These are phyloP conservation scores for Leccinum disarticulatum DNA, from an alignment of 768 basidiomycete species.

Conservation along the genomic window DNA sequence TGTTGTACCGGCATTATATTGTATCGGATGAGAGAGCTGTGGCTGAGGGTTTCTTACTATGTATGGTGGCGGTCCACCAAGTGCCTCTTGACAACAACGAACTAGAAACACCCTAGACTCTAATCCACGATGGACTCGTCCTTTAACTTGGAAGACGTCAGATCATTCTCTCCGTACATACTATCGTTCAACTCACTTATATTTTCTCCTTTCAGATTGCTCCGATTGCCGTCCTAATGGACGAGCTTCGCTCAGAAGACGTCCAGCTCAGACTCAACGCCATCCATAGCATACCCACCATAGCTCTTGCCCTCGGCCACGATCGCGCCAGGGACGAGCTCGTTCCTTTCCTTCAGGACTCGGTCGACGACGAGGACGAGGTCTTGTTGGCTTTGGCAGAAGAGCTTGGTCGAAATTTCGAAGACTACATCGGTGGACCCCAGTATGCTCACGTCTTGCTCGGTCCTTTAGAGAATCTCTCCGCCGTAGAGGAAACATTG, in stretches of 20 bases:
- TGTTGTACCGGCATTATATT: constrained; percentile 56
- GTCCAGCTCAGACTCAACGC: constrained; percentile 95
- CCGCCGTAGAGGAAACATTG: constrained; percentile 95
- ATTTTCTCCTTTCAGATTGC: constrained; percentile 59
- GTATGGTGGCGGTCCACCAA: constrained; percentile 17
- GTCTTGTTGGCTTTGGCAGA: constrained; percentile 94
- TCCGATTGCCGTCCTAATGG: constrained; percentile 95
- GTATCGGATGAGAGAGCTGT: not conserved
- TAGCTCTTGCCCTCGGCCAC: constrained; percentile 93
- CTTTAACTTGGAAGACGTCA: constrained; percentile 67
- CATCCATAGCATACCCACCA: constrained; percentile 96
- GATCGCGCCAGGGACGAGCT: constrained; percentile 95
- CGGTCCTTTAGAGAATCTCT: constrained; percentile 91
- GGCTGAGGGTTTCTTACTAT: constrained; percentile 11
- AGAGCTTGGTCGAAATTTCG: constrained; percentile 88
- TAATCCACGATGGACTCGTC: constrained; percentile 58
- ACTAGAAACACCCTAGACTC: not conserved
- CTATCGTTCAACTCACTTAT: constrained; percentile 16
- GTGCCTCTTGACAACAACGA: not conserved
- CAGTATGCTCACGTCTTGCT: constrained; percentile 85
- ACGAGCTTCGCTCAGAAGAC: constrained; percentile 97
- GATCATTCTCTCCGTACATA: constrained; percentile 25
- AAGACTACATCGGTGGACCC: constrained; percentile 91
- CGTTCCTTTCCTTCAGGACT: constrained; percentile 95
- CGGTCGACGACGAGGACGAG: constrained; percentile 99